Evolutionary conservation across 257 asterid genomes (phyloP), one percentile per base, ranked within the genome.

Genomic region (Asclepias syriaca): DNA sequence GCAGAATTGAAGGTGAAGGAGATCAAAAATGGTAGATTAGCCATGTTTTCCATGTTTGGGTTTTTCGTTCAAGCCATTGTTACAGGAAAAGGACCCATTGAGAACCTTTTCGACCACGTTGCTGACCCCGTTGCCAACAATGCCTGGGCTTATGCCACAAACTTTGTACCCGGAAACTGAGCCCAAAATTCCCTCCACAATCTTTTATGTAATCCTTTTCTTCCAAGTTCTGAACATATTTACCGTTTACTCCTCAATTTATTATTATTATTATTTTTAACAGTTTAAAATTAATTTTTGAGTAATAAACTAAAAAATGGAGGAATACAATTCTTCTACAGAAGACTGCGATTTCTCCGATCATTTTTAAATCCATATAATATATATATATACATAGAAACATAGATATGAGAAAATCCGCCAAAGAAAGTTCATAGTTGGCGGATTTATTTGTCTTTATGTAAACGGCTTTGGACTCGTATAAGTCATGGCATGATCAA

Each of bases 11-110:
- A 85, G 75, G 88, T 85, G n/a, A 85, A 85, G 55, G 90, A 85
- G 72, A 11, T 85, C 10, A 90, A 90, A 87, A 90, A 90, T 45
- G 97, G 97, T 18, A 74, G 97, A 18, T 24, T 91, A 80, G 91
- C 91, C 0, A 86, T 86, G 91, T 86, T 86, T 69, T 86, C 89
- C 0, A 86, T 84, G 91, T 86, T 91, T 54, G 96, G 96, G 2
- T 89, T 89, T 87, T 91, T 91, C 24, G 93, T 91, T 16, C 97
- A 91, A 74, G 97, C 97, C 27, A 91, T 89, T 72, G 97, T 91
- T 3, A 91, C 97, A 0, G 97, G 96, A 32, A 91, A 91, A 53
- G 97, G 97, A 61, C 97, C 97, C 5, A 68, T 91, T 18, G 96
- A 91, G 84, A 91, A 91, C 76, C 81, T 91, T 0, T 70, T 2